These are phyloP conservation scores for Achaetomium macrosporum DNA, from an alignment of 2,329 filamentous ascomycete species.

Conservation along the genomic window DNA sequence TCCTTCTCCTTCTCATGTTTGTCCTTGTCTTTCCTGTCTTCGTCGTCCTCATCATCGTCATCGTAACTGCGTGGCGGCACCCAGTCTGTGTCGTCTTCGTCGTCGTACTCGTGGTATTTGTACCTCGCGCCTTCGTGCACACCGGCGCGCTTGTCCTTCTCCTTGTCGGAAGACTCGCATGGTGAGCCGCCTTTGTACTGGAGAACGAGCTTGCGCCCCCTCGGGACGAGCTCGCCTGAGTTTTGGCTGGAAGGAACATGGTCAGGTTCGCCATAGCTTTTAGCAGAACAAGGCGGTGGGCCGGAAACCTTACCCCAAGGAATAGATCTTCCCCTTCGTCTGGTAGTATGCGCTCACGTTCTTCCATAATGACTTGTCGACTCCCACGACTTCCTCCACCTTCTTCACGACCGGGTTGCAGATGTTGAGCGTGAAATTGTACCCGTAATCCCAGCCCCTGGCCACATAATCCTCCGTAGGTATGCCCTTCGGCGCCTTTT, in stretches of 20 bases:
- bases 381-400: conserved; percentile 56
- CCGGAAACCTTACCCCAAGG: conserved; percentile 58
- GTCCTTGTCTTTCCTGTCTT: conserved; percentile 18
- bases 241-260: conserved; percentile 40
- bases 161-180: conserved; percentile 47
- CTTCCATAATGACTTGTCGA: conserved; percentile 55
- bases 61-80: not conserved
- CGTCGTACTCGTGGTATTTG: conserved; percentile 23
- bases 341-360: conserved; percentile 78
- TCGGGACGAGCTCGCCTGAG: conserved; percentile 47
- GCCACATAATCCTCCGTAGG: conserved; percentile 53
- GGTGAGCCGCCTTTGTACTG: conserved; percentile 74
- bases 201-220: conserved; percentile 69
- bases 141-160: conserved; percentile 27
- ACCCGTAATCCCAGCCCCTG: conserved; percentile 68
- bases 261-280: conserved; percentile 8
- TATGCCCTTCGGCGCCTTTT: conserved; percentile 38
- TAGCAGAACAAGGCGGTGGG: not conserved
- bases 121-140: conserved; percentile 35
- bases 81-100: conserved; percentile 5
- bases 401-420: conserved; percentile 69
- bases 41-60: conserved; percentile 29
- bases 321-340: conserved; percentile 59
- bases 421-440: conserved; percentile 80
- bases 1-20: conserved; percentile 21